Base-by-base conservation (phyloP, 345 rosid genomes). In the Triadica sebifera region DNA sequence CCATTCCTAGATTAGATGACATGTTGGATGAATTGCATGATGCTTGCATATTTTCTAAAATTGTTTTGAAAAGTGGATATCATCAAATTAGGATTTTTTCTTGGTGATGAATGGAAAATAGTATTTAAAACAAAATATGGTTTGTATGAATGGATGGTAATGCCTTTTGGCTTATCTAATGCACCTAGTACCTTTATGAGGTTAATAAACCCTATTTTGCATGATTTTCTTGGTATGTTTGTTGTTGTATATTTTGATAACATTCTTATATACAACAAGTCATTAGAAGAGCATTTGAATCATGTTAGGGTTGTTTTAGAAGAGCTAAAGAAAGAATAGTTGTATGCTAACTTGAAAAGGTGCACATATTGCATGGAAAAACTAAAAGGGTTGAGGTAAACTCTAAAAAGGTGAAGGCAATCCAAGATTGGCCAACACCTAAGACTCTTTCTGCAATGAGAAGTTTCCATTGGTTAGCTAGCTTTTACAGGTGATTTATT, bases 141-240 rank as follows among this genome's bases (percentile, higher is more conserved):
- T 22, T 17, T 61, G 41, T 5, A 61, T 37, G 19, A 20, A 0
- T 61, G 8, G 12, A 17, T 61, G 24, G 37, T 61, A 0, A 61
- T 24, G 65, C 37, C 6, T 1, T 61, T 25, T 61, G 65, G 65
- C 1, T 24, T 61, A 20, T 1, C 65, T 61, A 61, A 61, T 61
- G 65, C 38, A 59, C 25, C 64, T 59, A 59, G 64, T 20, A 59
- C 64, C 5, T 59, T 37, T 53, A 61, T 61, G 65, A 20, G 65
- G 3, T 61, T 61, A 15, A 39, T 39, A 6, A 39, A 39, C 43
- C 43, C 3, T 39, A 6, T 39, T 39, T 39, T 39, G 6, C 43
- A 39, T 39, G 43, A 3, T 3, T 39, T 39, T 6, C 6, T 39
- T 3, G 6, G 43, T 6, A 39, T 3, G 43, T 39, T 39, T 39